Evolutionary conservation across 495 filamentous ascomycete genomes (phyloP), one percentile per base, ranked within the genome.

Genomic region (Aspergillus ostianus): DNA sequence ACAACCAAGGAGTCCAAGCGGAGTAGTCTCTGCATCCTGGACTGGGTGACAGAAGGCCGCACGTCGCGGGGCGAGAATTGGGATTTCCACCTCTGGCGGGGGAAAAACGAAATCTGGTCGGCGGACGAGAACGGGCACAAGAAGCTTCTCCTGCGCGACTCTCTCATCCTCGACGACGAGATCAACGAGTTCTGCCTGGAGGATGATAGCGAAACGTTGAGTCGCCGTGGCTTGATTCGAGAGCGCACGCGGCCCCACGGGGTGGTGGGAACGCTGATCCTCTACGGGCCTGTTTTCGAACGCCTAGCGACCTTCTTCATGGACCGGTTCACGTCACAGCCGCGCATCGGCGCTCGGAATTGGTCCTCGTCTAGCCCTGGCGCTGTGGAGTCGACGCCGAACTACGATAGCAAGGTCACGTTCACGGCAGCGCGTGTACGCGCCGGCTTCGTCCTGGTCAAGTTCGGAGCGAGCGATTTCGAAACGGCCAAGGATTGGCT

Each of bases 21-120:
- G 10, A 78, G 78, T 36, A 87, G 78, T 61, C 75, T 98, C 18
- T 93, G 92, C 66, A 77, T 96, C 3, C 76, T 96, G 46, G 94
- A 98, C 70, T 98, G 94, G 94, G 90, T 97, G 7, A 90, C 85
- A 20, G 87, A 92, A 63, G 93, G 94, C 5, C 83, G 94, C n/a
- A 82, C 77, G 10, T 92, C 94, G 6, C 81, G 89, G 27, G 92
- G 91, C n/a, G 94, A 98, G 77, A 81, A 88, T 57, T 98, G 94
- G 94, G 87, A 86, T 65, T 85, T 95, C 55, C 72, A 76, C 18
- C 74, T 79, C 41, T 98, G 95, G 85, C 80, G 78, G 56, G 90
- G 90, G 6, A 79, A 88, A 65, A 98, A 97, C 68, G 94, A 98
- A 71, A 81, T 98, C 8, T 97, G 90, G 88, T 71, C 77, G 17